phyloP scores from a whole-genome alignment of 441 rosid genomes.

The Jatropha multifida region DNA sequence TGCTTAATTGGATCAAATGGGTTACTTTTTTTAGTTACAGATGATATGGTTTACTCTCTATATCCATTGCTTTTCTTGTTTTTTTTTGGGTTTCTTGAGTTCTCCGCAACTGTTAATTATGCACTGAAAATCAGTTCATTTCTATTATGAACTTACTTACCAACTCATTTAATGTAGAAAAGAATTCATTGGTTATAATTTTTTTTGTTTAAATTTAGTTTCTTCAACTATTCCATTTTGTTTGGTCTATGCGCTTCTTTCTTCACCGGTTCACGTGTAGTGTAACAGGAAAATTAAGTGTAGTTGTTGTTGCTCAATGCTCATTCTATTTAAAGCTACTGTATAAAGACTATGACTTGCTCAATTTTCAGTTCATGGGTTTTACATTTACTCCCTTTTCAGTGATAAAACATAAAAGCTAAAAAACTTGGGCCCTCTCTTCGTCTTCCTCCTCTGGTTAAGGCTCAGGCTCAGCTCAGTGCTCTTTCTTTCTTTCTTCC shows the following conservation, averaged over 20 bases:
- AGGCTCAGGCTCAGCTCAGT: too few relatives aligned
- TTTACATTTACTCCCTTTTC: constrained; percentile 7
- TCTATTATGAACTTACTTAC: not conserved
- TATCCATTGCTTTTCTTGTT: constrained; percentile 1
- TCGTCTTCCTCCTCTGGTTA: too few relatives aligned
- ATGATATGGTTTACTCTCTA: not conserved
- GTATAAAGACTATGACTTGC: constrained; percentile 2
- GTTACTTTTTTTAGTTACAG: constrained; percentile 21
- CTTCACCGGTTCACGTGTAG: constrained; percentile 14
- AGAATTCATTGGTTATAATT: constrained; percentile 18
- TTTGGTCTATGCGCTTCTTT: constrained; percentile 13
- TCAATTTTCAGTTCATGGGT: constrained; percentile 25
- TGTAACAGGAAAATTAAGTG: constrained; percentile 15
- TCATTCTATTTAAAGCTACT: not conserved
- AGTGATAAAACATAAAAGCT: constrained; percentile 1
- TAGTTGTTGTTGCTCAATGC: constrained; percentile 4
- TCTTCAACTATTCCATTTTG: constrained; percentile 5
- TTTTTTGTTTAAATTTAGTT: not conserved
- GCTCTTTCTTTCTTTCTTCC: not conserved
- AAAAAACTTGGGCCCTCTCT: constrained; percentile 5
- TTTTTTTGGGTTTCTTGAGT: constrained; percentile 18
- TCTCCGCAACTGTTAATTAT: constrained; percentile 15
- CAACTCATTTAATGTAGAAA: constrained; percentile 22
- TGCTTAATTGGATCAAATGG: not conserved
- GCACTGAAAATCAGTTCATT: not conserved